Evolutionary conservation across 2,329 filamentous ascomycete species (phyloP).

Genomic region (Tetracladium maxilliforme): DNA sequence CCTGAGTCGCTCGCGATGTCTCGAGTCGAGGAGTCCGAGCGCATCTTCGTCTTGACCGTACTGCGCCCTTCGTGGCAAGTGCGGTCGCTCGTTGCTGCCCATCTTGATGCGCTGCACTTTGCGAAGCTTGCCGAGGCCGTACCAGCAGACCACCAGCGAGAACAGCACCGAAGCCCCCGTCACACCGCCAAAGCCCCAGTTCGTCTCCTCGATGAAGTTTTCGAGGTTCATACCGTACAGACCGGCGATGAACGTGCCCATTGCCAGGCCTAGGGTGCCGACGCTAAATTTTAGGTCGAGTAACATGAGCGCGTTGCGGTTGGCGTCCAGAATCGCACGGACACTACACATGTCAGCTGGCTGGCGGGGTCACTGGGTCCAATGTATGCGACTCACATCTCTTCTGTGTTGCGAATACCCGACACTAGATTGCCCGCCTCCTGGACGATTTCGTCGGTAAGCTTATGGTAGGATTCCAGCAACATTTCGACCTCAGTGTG

Average conservation of each 20-base stretch:
- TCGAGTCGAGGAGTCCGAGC: no score
- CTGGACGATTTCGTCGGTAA: conserved; percentile 95
- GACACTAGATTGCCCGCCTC: conserved; percentile 85
- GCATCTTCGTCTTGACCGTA: no score
- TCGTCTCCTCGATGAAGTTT: conserved; percentile 93
- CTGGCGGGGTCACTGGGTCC: no score
- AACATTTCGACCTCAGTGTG: conserved; percentile 97
- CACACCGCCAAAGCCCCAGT: conserved; percentile 70
- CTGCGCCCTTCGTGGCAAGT: no score
- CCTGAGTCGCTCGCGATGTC: no score
- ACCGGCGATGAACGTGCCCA: conserved; percentile 90
- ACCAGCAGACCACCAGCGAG: conserved; percentile 65
- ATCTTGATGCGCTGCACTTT: conserved; percentile 82
- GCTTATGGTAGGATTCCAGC: conserved; percentile 92
- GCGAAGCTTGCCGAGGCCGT: conserved; percentile 70
- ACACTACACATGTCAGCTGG: conserved; percentile 37
- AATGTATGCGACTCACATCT: conserved; percentile 62
- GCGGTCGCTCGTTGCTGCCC: no score
- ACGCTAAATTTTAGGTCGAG: conserved; percentile 94
- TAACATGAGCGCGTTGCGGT: conserved; percentile 95
- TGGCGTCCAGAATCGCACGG: conserved; percentile 92
- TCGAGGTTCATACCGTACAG: conserved; percentile 99
- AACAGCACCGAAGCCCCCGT: conserved; percentile 56
- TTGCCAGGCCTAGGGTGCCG: conserved; percentile 83
- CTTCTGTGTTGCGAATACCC: conserved; percentile 93